Evolutionary conservation across 257 asterid species (phyloP).

Genomic region (Primulina eburnea): DNA sequence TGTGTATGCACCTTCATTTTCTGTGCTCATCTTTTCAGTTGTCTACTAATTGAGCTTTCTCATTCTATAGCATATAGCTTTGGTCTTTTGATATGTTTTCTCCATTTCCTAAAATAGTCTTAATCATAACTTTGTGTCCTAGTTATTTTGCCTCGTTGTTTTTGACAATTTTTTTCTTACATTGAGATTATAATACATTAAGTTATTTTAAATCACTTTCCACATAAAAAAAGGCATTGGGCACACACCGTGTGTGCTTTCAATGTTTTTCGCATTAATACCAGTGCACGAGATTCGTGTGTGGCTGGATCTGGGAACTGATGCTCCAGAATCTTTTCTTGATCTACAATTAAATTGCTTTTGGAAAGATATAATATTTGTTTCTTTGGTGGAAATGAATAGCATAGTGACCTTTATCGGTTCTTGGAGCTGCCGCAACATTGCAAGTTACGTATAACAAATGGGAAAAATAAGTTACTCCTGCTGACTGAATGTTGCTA

Average conservation of each 20-base stretch:
- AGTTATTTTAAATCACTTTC: too few species aligned
- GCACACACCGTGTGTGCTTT: neutral
- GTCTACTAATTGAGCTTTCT: neutral
- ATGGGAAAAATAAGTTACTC: neutral
- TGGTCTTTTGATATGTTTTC: neutral
- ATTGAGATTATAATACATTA: too few species aligned
- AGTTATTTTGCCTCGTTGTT: too few species aligned
- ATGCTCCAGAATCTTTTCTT: neutral
- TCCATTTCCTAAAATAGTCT: neutral
- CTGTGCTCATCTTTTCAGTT: neutral
- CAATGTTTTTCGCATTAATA: neutral
- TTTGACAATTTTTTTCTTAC: too few species aligned
- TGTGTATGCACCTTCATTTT: constrained; percentile 42
- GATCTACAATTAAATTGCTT: neutral
- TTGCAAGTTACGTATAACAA: neutral
- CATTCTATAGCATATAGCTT: neutral
- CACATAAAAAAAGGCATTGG: too few species aligned
- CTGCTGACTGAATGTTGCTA: neutral
- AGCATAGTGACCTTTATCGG: neutral
- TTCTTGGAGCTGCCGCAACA: neutral
- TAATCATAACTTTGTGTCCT: too few species aligned
- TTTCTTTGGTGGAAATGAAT: neutral
- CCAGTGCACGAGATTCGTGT: neutral
- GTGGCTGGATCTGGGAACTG: neutral
- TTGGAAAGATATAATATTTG: neutral